phyloP scores from a whole-genome alignment of 768 basidiomycete genomes.

The Sistotremastrum suecicum region DNA sequence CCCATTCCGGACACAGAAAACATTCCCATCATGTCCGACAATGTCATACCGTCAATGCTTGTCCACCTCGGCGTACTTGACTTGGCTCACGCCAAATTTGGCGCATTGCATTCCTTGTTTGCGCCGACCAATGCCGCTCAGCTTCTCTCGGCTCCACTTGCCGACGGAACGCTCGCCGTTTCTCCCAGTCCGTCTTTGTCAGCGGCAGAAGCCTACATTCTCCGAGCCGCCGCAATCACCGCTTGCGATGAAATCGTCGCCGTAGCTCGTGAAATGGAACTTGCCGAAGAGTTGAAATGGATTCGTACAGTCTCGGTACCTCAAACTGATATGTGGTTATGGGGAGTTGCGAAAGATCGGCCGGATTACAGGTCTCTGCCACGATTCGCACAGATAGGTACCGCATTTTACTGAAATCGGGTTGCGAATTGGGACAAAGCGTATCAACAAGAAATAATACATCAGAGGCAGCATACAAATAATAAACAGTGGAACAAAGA shows the following conservation, averaged over 20 bases:
- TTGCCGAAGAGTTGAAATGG: conserved; percentile 27
- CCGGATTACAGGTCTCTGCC: conserved; percentile 51
- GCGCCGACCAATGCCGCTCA: conserved; percentile 27
- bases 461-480: too few species aligned
- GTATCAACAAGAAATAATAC: too few species aligned
- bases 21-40: conserved; percentile 64
- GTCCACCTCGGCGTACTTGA: conserved; percentile 66
- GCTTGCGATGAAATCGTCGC: conserved; percentile 61
- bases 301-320: conserved; percentile 42
- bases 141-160: conserved; percentile 21
- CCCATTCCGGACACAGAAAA: conserved; percentile 44
- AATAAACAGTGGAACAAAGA: too few species aligned
- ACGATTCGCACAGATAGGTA: conserved; percentile 52
- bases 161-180: conserved; percentile 28
- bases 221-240: conserved; percentile 70
- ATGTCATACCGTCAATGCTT: conserved; percentile 73
- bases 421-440: background rate
- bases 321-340: conserved; percentile 66
- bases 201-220: conserved; percentile 45
- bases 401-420: conserved; percentile 47
- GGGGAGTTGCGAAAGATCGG: conserved; percentile 70
- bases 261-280: conserved; percentile 27
- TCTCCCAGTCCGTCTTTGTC: conserved; percentile 33
- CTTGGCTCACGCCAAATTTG: conserved; percentile 24
- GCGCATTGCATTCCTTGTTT: conserved; percentile 31